These are phyloP conservation scores for Scutellaria galericulata DNA, from an alignment of 257 asterid species.

Conservation along the genomic window DNA sequence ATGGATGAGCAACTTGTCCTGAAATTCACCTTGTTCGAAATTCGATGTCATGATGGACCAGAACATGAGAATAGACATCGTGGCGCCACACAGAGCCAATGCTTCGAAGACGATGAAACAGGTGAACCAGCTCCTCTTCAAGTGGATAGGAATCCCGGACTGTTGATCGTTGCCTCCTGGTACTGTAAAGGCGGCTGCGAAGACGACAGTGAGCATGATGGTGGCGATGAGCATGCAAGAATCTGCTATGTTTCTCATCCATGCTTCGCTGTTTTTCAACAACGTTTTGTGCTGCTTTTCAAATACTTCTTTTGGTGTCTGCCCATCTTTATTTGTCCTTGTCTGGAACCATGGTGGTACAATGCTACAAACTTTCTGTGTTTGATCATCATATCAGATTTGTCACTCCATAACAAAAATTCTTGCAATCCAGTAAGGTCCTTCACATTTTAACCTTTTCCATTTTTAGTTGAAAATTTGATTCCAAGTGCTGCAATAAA, in stretches of 20 bases:
- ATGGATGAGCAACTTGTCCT: neutral
- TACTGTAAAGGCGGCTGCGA: neutral
- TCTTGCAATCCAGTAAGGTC: no score
- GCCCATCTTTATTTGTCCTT: slow-evolving; percentile 1
- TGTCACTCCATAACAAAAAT: no score
- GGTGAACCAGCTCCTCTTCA: neutral
- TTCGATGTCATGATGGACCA: slow-evolving; percentile 7
- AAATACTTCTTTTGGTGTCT: slow-evolving; percentile 4
- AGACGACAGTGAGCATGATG: neutral
- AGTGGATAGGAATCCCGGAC: neutral
- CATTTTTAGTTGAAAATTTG: no score
- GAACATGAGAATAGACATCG: neutral
- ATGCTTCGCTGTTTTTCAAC: neutral
- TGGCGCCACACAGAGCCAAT: neutral
- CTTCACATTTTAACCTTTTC: no score
- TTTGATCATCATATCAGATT: no score
- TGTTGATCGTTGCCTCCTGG: slow-evolving; percentile 6
- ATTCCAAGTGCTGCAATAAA: no score
- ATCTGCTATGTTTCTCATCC: neutral
- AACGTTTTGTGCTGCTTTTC: neutral
- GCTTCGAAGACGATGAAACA: slow-evolving; percentile 5
- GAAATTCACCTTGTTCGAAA: neutral
- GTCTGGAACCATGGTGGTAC: neutral
- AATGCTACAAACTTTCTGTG: no score
- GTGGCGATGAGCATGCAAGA: slow-evolving; percentile 23